Evolutionary conservation across 2,329 filamentous ascomycete species (phyloP).

Genomic region (Blastomyces gilchristii): DNA sequence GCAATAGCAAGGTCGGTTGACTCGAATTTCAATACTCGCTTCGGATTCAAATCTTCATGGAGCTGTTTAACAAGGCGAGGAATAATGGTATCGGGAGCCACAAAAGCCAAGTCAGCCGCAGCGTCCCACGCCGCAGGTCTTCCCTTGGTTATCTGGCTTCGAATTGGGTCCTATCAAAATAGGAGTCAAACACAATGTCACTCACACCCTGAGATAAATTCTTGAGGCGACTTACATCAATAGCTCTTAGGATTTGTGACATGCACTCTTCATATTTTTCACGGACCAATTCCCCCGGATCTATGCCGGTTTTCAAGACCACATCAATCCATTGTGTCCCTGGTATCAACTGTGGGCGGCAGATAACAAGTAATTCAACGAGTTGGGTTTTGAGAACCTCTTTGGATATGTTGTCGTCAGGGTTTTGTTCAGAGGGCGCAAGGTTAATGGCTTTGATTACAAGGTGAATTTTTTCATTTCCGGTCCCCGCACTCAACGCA

Average conservation of each 20-base stretch:
- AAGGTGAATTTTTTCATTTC: slow-evolving; percentile 52
- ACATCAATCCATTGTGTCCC: slow-evolving; percentile 79
- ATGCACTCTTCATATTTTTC: slow-evolving; percentile 56
- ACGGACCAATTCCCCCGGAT: slow-evolving; percentile 68
- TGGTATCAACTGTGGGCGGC: slow-evolving; percentile 66
- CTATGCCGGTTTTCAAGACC: slow-evolving; percentile 66
- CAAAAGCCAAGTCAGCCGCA: slow-evolving; percentile 84
- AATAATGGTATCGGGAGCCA: slow-evolving; percentile 74
- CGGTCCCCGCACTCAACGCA: slow-evolving; percentile 54
- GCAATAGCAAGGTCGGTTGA: slow-evolving; percentile 89
- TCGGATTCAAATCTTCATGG: slow-evolving; percentile 58
- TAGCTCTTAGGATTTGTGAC: slow-evolving; percentile 50
- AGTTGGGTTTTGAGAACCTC: slow-evolving; percentile 57
- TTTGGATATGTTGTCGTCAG: slow-evolving; percentile 33
- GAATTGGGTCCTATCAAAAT: slow-evolving; percentile 23
- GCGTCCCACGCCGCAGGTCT: slow-evolving; percentile 69
- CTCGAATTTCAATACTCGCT: slow-evolving; percentile 61
- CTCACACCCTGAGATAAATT: neutral
- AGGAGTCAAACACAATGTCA: slow-evolving; percentile 13
- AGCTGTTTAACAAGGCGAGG: slow-evolving; percentile 66
- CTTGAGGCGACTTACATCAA: slow-evolving; percentile 43
- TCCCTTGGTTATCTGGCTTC: slow-evolving; percentile 27
- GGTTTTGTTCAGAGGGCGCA: slow-evolving; percentile 19
- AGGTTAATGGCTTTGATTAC: slow-evolving; percentile 41
- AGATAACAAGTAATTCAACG: slow-evolving; percentile 65